These are phyloP conservation scores for Neoboletus subvelutipes DNA, from an alignment of 768 basidiomycete genomes.

Conservation along the genomic window DNA sequence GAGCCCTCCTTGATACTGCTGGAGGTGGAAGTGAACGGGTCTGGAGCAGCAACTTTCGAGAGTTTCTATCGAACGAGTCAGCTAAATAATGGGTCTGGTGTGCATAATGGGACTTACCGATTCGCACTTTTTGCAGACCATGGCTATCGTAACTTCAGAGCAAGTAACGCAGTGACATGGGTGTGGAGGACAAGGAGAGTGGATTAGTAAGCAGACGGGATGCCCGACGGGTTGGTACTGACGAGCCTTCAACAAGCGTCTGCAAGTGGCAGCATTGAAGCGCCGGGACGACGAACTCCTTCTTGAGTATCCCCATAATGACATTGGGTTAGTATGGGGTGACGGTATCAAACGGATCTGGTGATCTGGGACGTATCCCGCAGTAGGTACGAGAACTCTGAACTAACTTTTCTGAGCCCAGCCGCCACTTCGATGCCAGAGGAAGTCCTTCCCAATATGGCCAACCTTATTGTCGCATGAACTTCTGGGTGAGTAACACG, in stretches of 20 bases:
- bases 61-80: conserved; percentile 60
- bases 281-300: neutral
- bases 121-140: conserved; percentile 91
- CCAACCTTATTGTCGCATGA: conserved; percentile 28
- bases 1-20: conserved; percentile 75
- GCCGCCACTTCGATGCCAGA: neutral
- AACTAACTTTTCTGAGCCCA: conserved; percentile 5
- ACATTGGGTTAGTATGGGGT: neutral
- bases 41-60: conserved; percentile 85
- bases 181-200: neutral
- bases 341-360: conserved; percentile 1
- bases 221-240: no score
- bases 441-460: conserved; percentile 22
- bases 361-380: neutral
- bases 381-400: neutral
- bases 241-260: neutral
- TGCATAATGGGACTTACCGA: conserved; percentile 42
- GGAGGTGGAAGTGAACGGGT: conserved; percentile 78
- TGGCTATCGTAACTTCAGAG: conserved; percentile 32
- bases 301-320: neutral
- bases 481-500: conserved; percentile 24
- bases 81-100: conserved; percentile 1
- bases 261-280: neutral
- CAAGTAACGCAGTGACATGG: conserved; percentile 4
- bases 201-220: conserved; percentile 21